phyloP scores from a whole-genome alignment of 2,329 filamentous ascomycete species.

The Beauveria sp. region DNA sequence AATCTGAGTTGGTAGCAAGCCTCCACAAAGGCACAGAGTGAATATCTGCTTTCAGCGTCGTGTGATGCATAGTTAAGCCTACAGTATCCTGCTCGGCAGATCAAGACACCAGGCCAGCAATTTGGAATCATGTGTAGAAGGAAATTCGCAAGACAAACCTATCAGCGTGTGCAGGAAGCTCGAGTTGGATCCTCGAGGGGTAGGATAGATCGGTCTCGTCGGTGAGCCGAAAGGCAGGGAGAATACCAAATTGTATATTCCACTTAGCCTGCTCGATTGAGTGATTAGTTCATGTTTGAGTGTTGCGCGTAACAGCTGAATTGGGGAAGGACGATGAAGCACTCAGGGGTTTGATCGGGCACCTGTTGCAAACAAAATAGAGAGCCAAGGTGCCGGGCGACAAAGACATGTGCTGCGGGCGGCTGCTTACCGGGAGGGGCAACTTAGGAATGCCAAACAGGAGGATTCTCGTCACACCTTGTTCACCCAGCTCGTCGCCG shows the following conservation, averaged over 20 bases:
- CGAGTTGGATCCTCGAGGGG: not conserved
- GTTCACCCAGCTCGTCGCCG: conserved; percentile 29
- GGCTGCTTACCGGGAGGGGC: conserved; percentile 7
- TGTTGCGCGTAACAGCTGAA: not conserved
- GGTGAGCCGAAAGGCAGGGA: not conserved
- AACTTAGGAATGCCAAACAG: conserved; percentile 13
- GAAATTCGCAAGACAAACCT: conserved; percentile 5
- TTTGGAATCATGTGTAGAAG: not conserved
- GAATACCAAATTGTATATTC: conserved; percentile 2
- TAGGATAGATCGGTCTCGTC: not conserved
- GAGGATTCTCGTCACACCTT: conserved; percentile 20
- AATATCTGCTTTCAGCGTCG: not conserved
- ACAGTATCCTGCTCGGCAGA: not conserved
- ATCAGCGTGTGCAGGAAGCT: not conserved
- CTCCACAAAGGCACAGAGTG: not conserved
- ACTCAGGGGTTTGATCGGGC: conserved; percentile 8
- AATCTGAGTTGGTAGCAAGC: not conserved
- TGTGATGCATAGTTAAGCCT: not conserved
- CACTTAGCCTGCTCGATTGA: not conserved
- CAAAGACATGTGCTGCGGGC: conserved; percentile 2
- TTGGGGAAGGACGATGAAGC: not conserved
- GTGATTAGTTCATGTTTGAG: not conserved
- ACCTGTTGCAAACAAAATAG: conserved; percentile 11
- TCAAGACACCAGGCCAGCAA: not conserved
- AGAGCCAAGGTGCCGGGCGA: not conserved